A percentile compares a stretch with the other conserved stretches of the same genome.
phyloP scores from a whole-genome alignment of 345 rosid species.

The Salix udensis region DNA sequence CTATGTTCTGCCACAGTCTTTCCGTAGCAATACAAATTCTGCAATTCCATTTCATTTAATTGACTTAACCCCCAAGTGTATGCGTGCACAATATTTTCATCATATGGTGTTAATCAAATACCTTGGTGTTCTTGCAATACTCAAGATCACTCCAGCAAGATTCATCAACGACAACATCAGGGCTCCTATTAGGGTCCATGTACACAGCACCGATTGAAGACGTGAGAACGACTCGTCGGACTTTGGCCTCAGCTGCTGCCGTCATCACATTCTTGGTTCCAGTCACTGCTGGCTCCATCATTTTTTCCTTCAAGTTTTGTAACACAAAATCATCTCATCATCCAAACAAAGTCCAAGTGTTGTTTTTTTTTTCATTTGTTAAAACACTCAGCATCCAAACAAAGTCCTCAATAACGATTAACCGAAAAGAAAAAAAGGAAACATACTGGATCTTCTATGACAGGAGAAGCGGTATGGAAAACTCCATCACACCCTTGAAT shows the following conservation, averaged over 20 bases:
- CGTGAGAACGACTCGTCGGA: slow-evolving; percentile 83
- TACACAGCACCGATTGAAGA: slow-evolving; percentile 88
- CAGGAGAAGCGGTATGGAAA: slow-evolving; percentile 92
- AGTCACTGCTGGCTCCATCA: slow-evolving; percentile 95
- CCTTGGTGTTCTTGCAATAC: slow-evolving; percentile 93
- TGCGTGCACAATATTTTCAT: too few relatives aligned
- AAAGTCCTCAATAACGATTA: background rate
- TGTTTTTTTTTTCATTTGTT: background rate
- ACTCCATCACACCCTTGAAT: slow-evolving; percentile 90
- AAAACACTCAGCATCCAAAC: slow-evolving; percentile 29
- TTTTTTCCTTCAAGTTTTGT: slow-evolving; percentile 57
- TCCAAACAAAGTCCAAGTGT: background rate
- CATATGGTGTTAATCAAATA: background rate
- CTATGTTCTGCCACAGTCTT: slow-evolving; percentile 89
- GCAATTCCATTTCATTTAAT: slow-evolving; percentile 1
- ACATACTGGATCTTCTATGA: slow-evolving; percentile 96
- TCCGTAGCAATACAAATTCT: slow-evolving; percentile 99
- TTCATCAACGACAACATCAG: slow-evolving; percentile 74
- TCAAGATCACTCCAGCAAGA: slow-evolving; percentile 97
- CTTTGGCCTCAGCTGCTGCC: slow-evolving; percentile 81
- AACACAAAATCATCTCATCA: background rate
- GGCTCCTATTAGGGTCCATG: slow-evolving; percentile 83
- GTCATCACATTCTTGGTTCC: slow-evolving; percentile 80
- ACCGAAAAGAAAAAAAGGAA: background rate
- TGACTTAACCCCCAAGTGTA: too few relatives aligned